phyloP scores from a whole-genome alignment of 768 basidiomycete genomes.

The Lepiota venenata region DNA sequence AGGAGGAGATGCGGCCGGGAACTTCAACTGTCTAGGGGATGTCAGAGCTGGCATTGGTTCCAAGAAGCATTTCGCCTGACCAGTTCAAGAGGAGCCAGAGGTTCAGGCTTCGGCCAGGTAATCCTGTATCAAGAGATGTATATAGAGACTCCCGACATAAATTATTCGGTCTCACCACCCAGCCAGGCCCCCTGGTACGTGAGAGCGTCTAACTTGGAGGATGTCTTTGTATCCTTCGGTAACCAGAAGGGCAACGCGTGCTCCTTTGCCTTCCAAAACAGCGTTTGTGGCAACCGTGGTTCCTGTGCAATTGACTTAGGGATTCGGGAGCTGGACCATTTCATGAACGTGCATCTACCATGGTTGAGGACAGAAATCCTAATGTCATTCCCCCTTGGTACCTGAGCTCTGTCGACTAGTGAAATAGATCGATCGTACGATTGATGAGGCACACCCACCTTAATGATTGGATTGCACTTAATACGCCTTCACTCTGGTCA shows the following conservation, averaged over 20 bases:
- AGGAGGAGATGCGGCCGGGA: slow-evolving; percentile 24
- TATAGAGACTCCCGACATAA: too few species aligned
- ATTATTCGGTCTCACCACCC: slow-evolving; percentile 15
- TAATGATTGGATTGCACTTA: slow-evolving; percentile 19
- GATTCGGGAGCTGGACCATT: background rate
- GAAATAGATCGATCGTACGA: background rate
- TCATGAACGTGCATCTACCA: slow-evolving; percentile 10
- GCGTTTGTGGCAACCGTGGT: slow-evolving; percentile 28
- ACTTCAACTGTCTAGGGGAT: slow-evolving; percentile 22
- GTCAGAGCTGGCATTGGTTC: background rate
- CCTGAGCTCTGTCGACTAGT: slow-evolving; percentile 13
- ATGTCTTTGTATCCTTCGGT: slow-evolving; percentile 24
- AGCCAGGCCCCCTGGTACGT: slow-evolving; percentile 20
- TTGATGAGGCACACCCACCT: slow-evolving; percentile 3
- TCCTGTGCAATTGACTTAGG: slow-evolving; percentile 1
- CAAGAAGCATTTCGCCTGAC: slow-evolving; percentile 12
- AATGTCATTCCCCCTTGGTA: slow-evolving; percentile 11
- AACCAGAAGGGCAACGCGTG: slow-evolving; percentile 24
- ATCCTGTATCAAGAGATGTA: slow-evolving; percentile 18
- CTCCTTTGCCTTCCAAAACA: slow-evolving; percentile 25
- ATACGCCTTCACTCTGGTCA: slow-evolving; percentile 26
- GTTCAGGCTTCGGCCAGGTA: slow-evolving; percentile 24
- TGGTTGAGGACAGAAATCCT: slow-evolving; percentile 19
- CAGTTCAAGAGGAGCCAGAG: slow-evolving; percentile 25
- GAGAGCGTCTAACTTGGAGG: slow-evolving; percentile 17